Base-by-base conservation (phyloP, 192 early-diverging fungal species). In the Coemansia sp. region DNA sequence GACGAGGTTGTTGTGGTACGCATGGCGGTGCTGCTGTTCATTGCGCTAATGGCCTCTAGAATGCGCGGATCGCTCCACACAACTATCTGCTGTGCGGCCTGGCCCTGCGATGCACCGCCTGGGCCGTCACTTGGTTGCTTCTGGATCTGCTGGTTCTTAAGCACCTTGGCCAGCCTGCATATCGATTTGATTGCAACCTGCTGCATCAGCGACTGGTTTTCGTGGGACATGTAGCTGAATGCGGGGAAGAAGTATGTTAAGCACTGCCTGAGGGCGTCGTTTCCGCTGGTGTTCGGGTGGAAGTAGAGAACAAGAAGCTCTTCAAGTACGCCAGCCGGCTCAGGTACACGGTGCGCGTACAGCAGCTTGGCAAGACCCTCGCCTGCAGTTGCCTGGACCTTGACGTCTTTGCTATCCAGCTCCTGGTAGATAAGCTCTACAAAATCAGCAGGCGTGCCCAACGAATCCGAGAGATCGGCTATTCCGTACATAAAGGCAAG, bases 241-340 rank as follows among this genome's bases (percentile, higher is more conserved):
- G 89, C 90, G 9, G 91, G 93, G 59, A 96, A 86, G 59, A 96
- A 96, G 69, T 94, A 96, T 22, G 84, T 86, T n/a, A 96, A 83
- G 64, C 93, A 96, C 69, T 95, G 93, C 1, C 90, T 82, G 58
- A 93, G 75, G 13, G 86, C 83, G 52, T 88, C 75, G 66, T 93
- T 94, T 35, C 55, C 65, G 11, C 66, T 75, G 8, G 89, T 93
- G 2, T 75, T 65, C 17, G 90, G 89, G 71, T 93, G 88, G 74
- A 90, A 95, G 76, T 95, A 96, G 17, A 93, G 70, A 0, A 92
- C 74, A n/a, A 94, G 76, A 70, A 96, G 67, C 67, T 86, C 79
- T 42, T 90, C 84, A 52, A 96, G 73, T 17, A 79, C 67, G 13
- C 38, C 49, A n/a, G 72, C 70, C 0, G 81, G 78, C 34, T 86